Conservation (phyloP, 1,284 basidiomycete species). For the Pseudozyma thailandica region DNA sequence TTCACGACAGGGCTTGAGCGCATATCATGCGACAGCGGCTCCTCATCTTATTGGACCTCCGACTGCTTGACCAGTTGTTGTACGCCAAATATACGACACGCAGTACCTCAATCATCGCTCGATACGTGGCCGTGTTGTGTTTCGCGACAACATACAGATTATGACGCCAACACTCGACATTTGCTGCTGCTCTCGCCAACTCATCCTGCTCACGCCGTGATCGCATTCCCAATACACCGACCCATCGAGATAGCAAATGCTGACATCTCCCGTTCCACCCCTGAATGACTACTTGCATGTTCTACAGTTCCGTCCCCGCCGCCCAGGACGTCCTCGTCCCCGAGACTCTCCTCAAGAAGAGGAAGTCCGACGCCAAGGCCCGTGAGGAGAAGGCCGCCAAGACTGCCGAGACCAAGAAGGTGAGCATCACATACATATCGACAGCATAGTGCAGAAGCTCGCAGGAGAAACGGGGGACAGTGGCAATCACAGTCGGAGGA, state of each 20-base stretch:
- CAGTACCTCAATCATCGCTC: too few relatives aligned
- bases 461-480: too few relatives aligned
- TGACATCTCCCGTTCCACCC: conserved; percentile 7
- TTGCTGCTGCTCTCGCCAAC: background rate
- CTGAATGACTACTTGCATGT: background rate
- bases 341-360: conserved; percentile 74
- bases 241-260: background rate
- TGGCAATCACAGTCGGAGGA: too few relatives aligned
- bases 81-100: too few relatives aligned
- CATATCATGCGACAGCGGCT: too few relatives aligned
- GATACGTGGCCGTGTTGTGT: too few relatives aligned
- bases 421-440: conserved; percentile 68
- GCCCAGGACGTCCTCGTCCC: conserved; percentile 66
- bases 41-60: too few relatives aligned
- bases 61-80: too few relatives aligned
- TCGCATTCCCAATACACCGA: conserved; percentile 2
- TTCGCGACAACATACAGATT: too few relatives aligned
- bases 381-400: conserved; percentile 92
- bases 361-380: conserved; percentile 97
- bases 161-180: too few relatives aligned
- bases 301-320: conserved; percentile 64
- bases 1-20: too few relatives aligned
- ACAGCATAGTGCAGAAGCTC: conserved; percentile 75
- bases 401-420: conserved; percentile 89
- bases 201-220: conserved; percentile 17